Evolutionary conservation across 2,329 filamentous ascomycete genomes (phyloP).

Genomic region (Blumeriella jaapii): DNA sequence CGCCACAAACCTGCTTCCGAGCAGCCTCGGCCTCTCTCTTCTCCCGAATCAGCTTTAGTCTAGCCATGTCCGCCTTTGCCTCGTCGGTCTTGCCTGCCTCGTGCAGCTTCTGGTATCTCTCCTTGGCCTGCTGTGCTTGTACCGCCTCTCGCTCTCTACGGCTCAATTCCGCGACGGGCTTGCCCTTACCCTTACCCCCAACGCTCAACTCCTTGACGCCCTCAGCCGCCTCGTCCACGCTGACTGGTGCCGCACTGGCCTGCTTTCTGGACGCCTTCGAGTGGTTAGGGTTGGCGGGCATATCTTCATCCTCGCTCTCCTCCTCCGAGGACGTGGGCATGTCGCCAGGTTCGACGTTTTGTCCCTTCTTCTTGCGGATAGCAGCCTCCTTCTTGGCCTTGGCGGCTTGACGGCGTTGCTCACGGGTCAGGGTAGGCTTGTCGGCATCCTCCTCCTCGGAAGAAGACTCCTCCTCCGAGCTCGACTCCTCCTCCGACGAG

Average conservation of each 20-base stretch:
- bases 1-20: conserved; percentile 56
- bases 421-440: conserved; percentile 56
- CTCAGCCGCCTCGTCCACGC: conserved; percentile 40
- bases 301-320: conserved; percentile 45
- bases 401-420: conserved; percentile 76
- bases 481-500: conserved; percentile 39
- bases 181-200: conserved; percentile 31
- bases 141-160: conserved; percentile 65
- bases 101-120: conserved; percentile 84
- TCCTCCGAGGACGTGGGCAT: conserved; percentile 61
- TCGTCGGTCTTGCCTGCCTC: conserved; percentile 95
- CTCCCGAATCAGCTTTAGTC: conserved; percentile 71
- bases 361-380: conserved; percentile 61
- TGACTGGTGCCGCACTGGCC: conserved; percentile 30
- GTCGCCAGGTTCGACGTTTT: conserved; percentile 70
- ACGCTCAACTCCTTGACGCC: conserved; percentile 44
- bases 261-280: conserved; percentile 60
- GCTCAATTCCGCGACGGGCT: conserved; percentile 42
- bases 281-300: conserved; percentile 89
- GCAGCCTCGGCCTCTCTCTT: conserved; percentile 75
- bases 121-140: conserved; percentile 78
- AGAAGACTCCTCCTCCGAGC: conserved; percentile 37
- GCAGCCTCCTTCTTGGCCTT: conserved; percentile 89
- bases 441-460: conserved; percentile 36
- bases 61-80: conserved; percentile 77